Conservation (phyloP, 768 basidiomycete genomes). For the Filobasidium floriforme region DNA sequence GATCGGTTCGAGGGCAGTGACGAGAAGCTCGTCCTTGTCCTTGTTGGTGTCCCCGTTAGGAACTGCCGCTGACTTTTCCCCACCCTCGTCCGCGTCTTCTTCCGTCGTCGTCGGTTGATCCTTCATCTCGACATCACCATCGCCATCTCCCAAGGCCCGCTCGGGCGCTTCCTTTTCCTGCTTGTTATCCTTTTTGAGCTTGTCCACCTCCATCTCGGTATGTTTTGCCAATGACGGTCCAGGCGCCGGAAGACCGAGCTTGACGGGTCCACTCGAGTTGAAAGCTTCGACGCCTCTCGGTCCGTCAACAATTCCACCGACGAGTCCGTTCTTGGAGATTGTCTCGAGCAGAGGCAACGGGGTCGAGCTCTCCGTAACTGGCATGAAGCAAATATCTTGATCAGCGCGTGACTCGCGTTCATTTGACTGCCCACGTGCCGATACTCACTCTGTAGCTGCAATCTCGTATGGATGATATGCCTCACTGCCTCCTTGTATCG, state of each 20-base stretch:
- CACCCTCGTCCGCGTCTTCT: no score
- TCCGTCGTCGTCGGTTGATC: conserved; percentile 5
- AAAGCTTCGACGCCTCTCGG: conserved; percentile 6
- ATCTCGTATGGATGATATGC: conserved; percentile 58
- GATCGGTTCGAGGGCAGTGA: not conserved
- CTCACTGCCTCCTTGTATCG: conserved; percentile 84
- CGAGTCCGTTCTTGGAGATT: conserved; percentile 10
- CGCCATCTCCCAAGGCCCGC: conserved; percentile 52
- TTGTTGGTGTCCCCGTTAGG: no score
- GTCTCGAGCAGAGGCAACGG: conserved; percentile 1
- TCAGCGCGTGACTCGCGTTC: not conserved
- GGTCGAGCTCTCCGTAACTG: conserved; percentile 10
- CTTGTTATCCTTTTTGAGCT: conserved; percentile 14
- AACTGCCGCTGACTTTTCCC: no score
- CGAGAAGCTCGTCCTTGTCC: conserved; percentile 11
- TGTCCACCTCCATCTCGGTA: not conserved
- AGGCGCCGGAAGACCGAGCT: not conserved
- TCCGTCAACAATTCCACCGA: conserved; percentile 1
- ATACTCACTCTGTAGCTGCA: conserved; percentile 12
- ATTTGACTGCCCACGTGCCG: not conserved
- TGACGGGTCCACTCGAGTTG: conserved; percentile 8
- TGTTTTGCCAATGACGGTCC: conserved; percentile 1
- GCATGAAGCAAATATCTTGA: not conserved
- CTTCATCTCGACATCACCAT: conserved; percentile 47
- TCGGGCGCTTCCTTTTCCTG: conserved; percentile 17